Percentiles rank a stretch among this genome's conserved stretches.
phyloP scores from a whole-genome alignment of 2,329 filamentous ascomycete genomes.

The Ceratocystiopsis brevicomis region DNA sequence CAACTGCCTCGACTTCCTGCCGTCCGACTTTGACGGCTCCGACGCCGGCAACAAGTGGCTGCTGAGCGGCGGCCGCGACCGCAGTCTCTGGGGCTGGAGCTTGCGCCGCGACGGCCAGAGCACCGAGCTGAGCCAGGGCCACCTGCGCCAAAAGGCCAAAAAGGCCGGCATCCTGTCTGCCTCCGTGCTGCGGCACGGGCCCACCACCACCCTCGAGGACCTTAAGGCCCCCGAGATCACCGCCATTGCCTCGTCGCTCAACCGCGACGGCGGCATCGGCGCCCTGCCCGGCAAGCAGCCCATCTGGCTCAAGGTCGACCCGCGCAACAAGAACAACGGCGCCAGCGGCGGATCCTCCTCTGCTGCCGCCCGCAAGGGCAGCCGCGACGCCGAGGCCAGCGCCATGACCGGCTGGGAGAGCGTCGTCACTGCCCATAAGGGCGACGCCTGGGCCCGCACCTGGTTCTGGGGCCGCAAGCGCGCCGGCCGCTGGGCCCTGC shows the following conservation, averaged over 20 bases:
- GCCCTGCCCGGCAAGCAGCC: slow-evolving; percentile 57
- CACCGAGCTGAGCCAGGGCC: slow-evolving; percentile 80
- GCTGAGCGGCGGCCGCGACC: slow-evolving; percentile 71
- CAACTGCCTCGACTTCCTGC: slow-evolving; percentile 66
- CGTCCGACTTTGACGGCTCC: slow-evolving; percentile 72
- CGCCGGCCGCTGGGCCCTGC: slow-evolving; percentile 82
- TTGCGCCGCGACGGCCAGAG: slow-evolving; percentile 86
- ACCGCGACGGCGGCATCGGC: slow-evolving; percentile 87
- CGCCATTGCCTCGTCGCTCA: slow-evolving; percentile 76
- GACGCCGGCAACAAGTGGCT: slow-evolving; percentile 88
- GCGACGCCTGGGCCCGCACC: slow-evolving; percentile 69
- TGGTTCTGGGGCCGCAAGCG: slow-evolving; percentile 97
- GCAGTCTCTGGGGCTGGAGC: slow-evolving; percentile 93
- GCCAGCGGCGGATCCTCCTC: background rate
- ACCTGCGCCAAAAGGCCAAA: slow-evolving; percentile 72
- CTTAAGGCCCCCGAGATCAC: slow-evolving; percentile 86
- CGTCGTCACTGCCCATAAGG: slow-evolving; percentile 77
- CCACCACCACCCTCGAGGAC: slow-evolving; percentile 46
- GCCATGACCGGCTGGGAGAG: slow-evolving; percentile 90
- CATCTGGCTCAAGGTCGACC: slow-evolving; percentile 56
- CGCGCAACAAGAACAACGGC: background rate
- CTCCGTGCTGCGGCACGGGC: slow-evolving; percentile 36
- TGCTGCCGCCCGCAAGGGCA: slow-evolving; percentile 25
- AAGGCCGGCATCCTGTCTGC: slow-evolving; percentile 57
- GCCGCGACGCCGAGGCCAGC: slow-evolving; percentile 48